phyloP scores from a whole-genome alignment of 768 basidiomycete species.

The Leccinum boreale region DNA sequence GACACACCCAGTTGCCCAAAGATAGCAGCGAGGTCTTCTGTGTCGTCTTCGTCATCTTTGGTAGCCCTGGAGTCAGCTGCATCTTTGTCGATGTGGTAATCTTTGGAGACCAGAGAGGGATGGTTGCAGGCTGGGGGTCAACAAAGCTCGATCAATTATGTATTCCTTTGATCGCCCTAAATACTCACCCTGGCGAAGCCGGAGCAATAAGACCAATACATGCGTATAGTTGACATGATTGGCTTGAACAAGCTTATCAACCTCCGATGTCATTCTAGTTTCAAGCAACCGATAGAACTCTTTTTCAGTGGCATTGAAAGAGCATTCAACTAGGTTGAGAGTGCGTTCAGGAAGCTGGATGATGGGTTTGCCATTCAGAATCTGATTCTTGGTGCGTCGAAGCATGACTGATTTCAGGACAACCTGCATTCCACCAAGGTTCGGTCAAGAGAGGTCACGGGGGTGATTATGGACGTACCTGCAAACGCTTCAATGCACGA shows the following conservation, averaged over 20 bases:
- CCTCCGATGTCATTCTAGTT: conserved; percentile 57
- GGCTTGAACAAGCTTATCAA: conserved; percentile 63
- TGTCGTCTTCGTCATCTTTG: conserved; percentile 51
- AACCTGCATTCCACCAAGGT: conserved; percentile 40
- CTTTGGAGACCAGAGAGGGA: conserved; percentile 75
- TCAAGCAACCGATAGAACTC: conserved; percentile 77
- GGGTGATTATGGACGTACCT: conserved; percentile 40
- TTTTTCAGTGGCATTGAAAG: conserved; percentile 73
- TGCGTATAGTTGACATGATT: conserved; percentile 62
- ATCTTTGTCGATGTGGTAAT: conserved; percentile 69
- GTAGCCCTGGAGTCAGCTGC: conserved; percentile 66
- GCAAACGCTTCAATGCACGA: conserved; percentile 80
- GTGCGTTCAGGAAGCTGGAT: conserved; percentile 75
- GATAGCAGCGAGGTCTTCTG: conserved; percentile 73
- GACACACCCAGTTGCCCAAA: conserved; percentile 68
- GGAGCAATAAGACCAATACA: conserved; percentile 67
- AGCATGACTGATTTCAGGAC: conserved; percentile 88
- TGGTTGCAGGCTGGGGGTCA: conserved; percentile 77
- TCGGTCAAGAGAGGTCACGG: neutral
- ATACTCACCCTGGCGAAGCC: conserved; percentile 80
- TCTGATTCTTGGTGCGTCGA: conserved; percentile 73
- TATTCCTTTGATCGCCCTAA: neutral
- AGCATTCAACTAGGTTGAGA: conserved; percentile 70
- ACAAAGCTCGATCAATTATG: neutral
- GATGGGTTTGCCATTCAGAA: conserved; percentile 75